Conservation (phyloP, 257 asterid species). For the Nicotiana noctiflora region DNA sequence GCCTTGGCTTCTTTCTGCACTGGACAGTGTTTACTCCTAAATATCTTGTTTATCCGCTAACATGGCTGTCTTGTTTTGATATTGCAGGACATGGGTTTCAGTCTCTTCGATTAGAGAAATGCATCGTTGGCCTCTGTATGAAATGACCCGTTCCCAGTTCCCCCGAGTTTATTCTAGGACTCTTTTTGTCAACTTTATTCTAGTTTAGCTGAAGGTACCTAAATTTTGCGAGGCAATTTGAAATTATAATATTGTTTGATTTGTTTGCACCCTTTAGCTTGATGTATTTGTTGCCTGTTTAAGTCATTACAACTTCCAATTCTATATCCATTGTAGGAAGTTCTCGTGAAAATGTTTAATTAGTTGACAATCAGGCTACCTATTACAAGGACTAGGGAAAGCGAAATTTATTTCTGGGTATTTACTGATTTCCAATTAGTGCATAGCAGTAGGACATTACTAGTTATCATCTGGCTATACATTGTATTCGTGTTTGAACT, state of each 20-base stretch:
- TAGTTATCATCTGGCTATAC: no score
- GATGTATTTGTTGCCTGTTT: not conserved
- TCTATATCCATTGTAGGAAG: not conserved
- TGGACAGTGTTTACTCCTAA: not conserved
- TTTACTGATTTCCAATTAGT: no score
- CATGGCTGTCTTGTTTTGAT: not conserved
- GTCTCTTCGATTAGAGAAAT: conserved; percentile 4
- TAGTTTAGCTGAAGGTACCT: not conserved
- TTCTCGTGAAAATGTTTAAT: no score
- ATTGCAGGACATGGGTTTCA: conserved; percentile 13
- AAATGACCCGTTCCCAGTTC: not conserved
- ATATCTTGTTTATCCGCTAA: not conserved
- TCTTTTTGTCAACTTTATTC: not conserved
- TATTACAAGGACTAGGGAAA: no score
- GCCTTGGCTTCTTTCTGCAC: not conserved
- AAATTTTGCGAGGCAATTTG: not conserved
- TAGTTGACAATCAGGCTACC: no score
- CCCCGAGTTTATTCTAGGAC: not conserved
- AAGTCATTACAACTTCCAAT: not conserved
- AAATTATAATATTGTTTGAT: not conserved
- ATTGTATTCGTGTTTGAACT: no score
- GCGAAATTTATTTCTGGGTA: no score
- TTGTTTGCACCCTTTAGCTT: not conserved
- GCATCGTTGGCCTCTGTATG: not conserved
- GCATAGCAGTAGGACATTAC: no score